A percentile compares a stretch with the other conserved stretches of the same genome.
These are phyloP conservation scores for Podospora pseudoanserina DNA, from an alignment of 495 filamentous ascomycete species.

Conservation along the genomic window DNA sequence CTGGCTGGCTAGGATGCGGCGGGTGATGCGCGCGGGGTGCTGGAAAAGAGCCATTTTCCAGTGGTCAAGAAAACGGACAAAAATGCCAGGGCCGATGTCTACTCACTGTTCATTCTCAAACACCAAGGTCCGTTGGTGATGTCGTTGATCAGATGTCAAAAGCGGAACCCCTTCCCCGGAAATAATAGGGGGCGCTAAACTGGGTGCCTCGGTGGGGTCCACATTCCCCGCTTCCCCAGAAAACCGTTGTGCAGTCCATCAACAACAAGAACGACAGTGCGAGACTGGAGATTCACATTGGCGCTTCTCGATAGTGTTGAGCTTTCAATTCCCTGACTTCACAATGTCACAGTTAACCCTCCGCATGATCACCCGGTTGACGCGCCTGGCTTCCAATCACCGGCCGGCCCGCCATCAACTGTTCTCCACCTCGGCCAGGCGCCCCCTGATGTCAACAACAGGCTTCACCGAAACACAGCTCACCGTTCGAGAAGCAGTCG, in stretches of 20 bases:
- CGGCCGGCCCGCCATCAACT: not conserved
- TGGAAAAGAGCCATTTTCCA: not conserved
- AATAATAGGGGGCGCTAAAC: not conserved
- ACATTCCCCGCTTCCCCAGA: not conserved
- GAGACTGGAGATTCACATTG: too few species aligned
- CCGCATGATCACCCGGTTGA: not conserved
- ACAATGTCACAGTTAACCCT: not conserved
- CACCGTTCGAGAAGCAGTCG: conserved; percentile 65
- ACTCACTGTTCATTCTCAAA: not conserved
- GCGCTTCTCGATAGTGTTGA: not conserved
- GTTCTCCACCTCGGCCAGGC: conserved; percentile 29
- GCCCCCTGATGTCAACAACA: conserved; percentile 62
- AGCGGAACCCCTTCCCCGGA: not conserved
- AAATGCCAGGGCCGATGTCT: not conserved
- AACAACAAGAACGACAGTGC: not conserved
- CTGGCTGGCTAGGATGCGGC: not conserved
- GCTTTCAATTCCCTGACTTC: not conserved
- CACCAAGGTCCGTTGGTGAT: not conserved
- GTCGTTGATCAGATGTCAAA: not conserved
- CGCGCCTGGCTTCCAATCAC: not conserved
- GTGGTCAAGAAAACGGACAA: not conserved
- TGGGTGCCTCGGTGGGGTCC: not conserved
- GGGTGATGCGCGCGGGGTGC: not conserved
- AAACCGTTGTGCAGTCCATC: not conserved
- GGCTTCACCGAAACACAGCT: conserved; percentile 71